phyloP scores from a whole-genome alignment of 23 red algal species.

The Cyanidiococcus yangmingshanensis region DNA sequence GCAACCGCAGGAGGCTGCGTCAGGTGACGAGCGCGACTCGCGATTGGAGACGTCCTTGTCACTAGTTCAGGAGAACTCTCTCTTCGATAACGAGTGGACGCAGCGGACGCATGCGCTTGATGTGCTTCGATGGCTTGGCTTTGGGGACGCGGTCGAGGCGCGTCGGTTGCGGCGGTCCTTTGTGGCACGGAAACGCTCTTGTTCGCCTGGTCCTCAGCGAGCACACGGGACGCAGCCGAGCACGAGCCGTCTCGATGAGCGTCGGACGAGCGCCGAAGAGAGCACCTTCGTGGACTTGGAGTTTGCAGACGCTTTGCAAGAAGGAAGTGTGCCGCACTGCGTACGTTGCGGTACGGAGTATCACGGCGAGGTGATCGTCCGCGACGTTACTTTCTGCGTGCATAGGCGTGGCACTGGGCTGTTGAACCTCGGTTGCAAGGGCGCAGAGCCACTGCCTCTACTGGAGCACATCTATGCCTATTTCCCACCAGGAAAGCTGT shows the following conservation, averaged over 20 bases:
- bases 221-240: not conserved
- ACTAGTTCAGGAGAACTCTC: no score
- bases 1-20: no score
- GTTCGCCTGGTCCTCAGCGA: not conserved
- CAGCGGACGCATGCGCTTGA: not conserved
- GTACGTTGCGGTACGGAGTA: conserved; percentile 2
- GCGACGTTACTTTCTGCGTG: conserved; percentile 13
- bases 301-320: not conserved
- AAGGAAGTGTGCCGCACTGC: not conserved
- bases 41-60: no score
- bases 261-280: not conserved
- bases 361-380: conserved; percentile 18
- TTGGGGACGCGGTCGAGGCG: not conserved
- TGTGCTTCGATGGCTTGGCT: not conserved
- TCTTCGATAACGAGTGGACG: not conserved
- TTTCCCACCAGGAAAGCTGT: conserved; percentile 32
- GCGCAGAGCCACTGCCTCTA: not conserved
- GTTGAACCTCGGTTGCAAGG: not conserved
- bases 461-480: conserved; percentile 28
- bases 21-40: no score
- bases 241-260: not conserved
- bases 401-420: not conserved
- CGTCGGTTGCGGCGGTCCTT: not conserved
- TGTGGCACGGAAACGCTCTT: not conserved
- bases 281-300: not conserved